These are phyloP conservation scores for Backusella australiensis DNA, from an alignment of 192 early-diverging fungal species.

Conservation along the genomic window DNA sequence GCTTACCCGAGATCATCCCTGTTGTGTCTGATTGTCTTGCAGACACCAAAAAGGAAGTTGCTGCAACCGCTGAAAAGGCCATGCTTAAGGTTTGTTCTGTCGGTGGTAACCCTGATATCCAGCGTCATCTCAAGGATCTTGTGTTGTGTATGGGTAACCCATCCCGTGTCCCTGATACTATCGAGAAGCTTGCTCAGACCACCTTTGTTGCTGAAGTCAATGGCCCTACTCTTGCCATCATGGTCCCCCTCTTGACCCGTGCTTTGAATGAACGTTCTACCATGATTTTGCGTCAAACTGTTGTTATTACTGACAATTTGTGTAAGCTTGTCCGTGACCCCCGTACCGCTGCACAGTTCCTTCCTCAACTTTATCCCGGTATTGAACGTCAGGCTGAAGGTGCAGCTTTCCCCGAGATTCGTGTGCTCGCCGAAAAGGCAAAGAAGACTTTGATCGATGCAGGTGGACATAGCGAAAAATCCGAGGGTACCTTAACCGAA, in stretches of 20 bases:
- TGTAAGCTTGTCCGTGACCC: slow-evolving; percentile 85
- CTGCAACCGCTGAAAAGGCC: slow-evolving; percentile 46
- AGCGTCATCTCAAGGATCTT: slow-evolving; percentile 66
- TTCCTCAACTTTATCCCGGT: slow-evolving; percentile 71
- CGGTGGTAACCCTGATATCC: slow-evolving; percentile 74
- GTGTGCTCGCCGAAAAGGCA: slow-evolving; percentile 60
- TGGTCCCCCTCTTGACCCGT: slow-evolving; percentile 73
- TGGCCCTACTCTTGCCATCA: slow-evolving; percentile 75
- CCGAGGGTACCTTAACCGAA: slow-evolving; percentile 19
- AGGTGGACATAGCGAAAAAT: slow-evolving; percentile 52
- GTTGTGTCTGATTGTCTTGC: slow-evolving; percentile 66
- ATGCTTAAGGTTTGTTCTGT: slow-evolving; percentile 73
- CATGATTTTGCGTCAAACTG: slow-evolving; percentile 64
- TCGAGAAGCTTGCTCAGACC: slow-evolving; percentile 62
- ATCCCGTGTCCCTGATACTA: slow-evolving; percentile 69
- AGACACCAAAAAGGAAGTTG: slow-evolving; percentile 76
- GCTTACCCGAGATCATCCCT: slow-evolving; percentile 63
- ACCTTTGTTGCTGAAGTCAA: slow-evolving; percentile 80
- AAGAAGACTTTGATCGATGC: slow-evolving; percentile 64
- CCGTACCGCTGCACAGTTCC: slow-evolving; percentile 73
- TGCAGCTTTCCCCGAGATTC: slow-evolving; percentile 72
- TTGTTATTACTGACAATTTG: slow-evolving; percentile 83
- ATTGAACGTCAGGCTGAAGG: slow-evolving; percentile 71
- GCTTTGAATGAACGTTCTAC: slow-evolving; percentile 64
- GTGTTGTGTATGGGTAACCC: slow-evolving; percentile 75